Percentiles rank a stretch among this genome's conserved stretches.
These are phyloP conservation scores for Mimosa bimucronata DNA, from an alignment of 306 rosid species.

Conservation along the genomic window DNA sequence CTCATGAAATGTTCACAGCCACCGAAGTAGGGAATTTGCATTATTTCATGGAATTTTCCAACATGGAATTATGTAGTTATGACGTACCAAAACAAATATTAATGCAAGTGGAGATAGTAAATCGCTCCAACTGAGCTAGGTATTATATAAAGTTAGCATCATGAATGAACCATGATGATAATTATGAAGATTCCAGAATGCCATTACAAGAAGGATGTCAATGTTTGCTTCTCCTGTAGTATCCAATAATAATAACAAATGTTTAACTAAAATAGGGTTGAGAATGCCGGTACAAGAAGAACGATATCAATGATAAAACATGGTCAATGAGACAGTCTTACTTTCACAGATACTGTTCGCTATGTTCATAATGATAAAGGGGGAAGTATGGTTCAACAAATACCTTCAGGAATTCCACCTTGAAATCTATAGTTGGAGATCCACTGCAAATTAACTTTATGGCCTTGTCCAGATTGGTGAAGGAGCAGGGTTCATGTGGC, in stretches of 20 bases:
- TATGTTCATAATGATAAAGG: background rate
- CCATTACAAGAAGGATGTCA: background rate
- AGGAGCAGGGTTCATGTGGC: background rate
- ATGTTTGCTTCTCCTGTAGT: background rate
- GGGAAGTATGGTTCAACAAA: background rate
- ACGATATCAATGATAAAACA: background rate
- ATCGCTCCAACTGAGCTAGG: background rate
- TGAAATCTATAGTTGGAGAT: background rate
- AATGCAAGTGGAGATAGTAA: background rate
- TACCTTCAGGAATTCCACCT: slow-evolving; percentile 25
- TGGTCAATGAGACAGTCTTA: background rate
- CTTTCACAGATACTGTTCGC: background rate
- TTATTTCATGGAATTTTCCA: background rate
- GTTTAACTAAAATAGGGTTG: background rate
- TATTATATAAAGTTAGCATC: slow-evolving; percentile 5
- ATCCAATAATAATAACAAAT: background rate
- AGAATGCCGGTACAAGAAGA: background rate
- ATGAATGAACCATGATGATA: background rate
- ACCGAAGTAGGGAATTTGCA: background rate
- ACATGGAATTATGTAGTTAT: background rate
- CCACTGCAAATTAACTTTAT: slow-evolving; percentile 14
- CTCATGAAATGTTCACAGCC: background rate
- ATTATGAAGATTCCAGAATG: background rate
- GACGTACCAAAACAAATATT: background rate
- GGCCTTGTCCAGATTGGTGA: background rate